Percentiles rank a stretch among this genome's conserved stretches.
Conservation (phyloP, 2,329 filamentous ascomycete genomes). For the Fusarium sp. region DNA sequence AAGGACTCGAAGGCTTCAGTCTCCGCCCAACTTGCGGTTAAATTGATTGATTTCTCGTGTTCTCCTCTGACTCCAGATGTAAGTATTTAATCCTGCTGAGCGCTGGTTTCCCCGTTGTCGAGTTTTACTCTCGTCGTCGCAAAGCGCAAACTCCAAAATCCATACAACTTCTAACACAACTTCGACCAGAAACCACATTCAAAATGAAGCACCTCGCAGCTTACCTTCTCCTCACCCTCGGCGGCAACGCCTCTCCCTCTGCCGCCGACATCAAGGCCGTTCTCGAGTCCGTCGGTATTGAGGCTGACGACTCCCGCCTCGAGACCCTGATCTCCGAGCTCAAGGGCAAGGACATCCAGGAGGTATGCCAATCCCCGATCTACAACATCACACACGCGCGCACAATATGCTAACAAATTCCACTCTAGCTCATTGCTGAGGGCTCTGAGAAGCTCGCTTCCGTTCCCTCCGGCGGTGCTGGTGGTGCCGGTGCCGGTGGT, state of each 20-base stretch:
- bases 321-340: conserved; percentile 90
- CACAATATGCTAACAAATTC: conserved; percentile 30
- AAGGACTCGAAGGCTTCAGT: conserved; percentile 98
- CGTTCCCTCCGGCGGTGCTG: conserved; percentile 91
- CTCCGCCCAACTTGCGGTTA: conserved; percentile 98
- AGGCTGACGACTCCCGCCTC: conserved; percentile 90
- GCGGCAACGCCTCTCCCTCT: conserved; percentile 89
- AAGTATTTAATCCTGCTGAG: conserved; percentile 44
- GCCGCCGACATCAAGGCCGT: conserved; percentile 88
- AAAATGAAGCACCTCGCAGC: conserved; percentile 99
- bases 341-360: conserved; percentile 89
- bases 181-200: conserved; percentile 51
- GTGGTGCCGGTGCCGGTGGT: conserved; percentile 74
- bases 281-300: conserved; percentile 93
- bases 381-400: neutral
- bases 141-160: neutral
- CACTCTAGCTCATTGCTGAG: conserved; percentile 83
- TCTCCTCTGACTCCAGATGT: conserved; percentile 58
- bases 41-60: conserved; percentile 99
- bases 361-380: conserved; percentile 71
- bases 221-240: conserved; percentile 96
- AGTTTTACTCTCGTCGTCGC: neutral
- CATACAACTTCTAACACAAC: conserved; percentile 25
- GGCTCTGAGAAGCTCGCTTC: conserved; percentile 95
- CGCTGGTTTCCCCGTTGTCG: neutral